Evolutionary conservation across 2,329 filamentous ascomycete genomes (phyloP), one percentile per base, ranked within the genome.

Genomic region (Capronia epimyces): DNA sequence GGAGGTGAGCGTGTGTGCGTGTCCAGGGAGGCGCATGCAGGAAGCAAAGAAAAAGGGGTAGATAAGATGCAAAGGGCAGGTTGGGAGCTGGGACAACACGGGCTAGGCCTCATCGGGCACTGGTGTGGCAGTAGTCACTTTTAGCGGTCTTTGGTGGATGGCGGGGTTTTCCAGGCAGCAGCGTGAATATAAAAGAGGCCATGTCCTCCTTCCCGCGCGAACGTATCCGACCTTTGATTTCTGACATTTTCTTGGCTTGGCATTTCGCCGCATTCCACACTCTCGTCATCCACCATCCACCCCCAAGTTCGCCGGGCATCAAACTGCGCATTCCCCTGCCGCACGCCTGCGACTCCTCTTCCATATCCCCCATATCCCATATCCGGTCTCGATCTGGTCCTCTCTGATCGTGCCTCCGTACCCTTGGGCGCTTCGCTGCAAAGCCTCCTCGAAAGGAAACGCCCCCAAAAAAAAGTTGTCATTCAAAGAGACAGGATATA

Each of bases 201-300:
- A 49, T 50, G 43, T 41, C 53, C 49, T 48, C 50, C 53, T 34
- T 45, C 49, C 44, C 45, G 45, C 52, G 48, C 55, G 50, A 52
- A 37, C 39, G 49, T 43, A 46, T 34, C 50, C 55, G 50, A 55
- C 48, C 45, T 52, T 41, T 46, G 36, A 36, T 37, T 48, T 42
- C 46, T 52, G 48, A 54, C 51, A 52, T 57, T 55, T 37, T 55
- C 45, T 50, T 53, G 48, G 55, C 53, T 56, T 56, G 53, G 53
- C 53, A 48, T 48, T 32, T 39, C 32, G 43, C 44, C 49, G 32
- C 39, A 32, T 39, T 45, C 42, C 43, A 45, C 47, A 29, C 36
- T 49, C 44, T 46, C 41, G 27, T 49, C 39, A 37, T 56, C 46
- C 42, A 32, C 44, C 29, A 22, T 41, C 46, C 50, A 41, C 25